phyloP scores from a whole-genome alignment of 2,329 filamentous ascomycete genomes.

The Alternaria triticina region DNA sequence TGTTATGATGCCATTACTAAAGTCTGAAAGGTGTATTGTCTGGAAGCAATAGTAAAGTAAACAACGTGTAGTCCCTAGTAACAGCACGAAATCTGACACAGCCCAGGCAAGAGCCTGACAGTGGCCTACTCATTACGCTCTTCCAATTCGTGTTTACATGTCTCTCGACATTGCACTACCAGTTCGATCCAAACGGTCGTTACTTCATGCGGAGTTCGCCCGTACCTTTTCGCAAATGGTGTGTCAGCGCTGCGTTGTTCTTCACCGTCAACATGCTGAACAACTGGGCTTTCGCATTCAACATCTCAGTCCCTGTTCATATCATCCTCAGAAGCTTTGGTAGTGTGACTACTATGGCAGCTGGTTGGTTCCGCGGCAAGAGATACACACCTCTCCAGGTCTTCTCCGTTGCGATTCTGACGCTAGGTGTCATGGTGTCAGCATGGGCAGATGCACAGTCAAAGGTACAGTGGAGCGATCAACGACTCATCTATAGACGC shows the following conservation, averaged over 20 bases:
- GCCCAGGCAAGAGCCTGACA: constrained; percentile 77
- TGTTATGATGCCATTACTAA: constrained; percentile 10
- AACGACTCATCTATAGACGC: constrained; percentile 1
- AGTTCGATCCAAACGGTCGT: constrained; percentile 62
- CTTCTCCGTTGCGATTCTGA: constrained; percentile 80
- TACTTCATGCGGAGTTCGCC: constrained; percentile 78
- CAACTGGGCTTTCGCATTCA: constrained; percentile 96
- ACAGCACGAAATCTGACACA: constrained; percentile 19
- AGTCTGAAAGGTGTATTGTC: constrained; percentile 77
- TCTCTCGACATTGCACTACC: constrained; percentile 57
- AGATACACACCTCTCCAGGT: constrained; percentile 81
- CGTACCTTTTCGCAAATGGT: constrained; percentile 84
- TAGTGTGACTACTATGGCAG: constrained; percentile 91
- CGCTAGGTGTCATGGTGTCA: constrained; percentile 82
- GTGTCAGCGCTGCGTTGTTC: constrained; percentile 87
- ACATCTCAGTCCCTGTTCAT: constrained; percentile 94
- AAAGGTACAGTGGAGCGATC: constrained; percentile 65
- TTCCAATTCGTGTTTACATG: constrained; percentile 68
- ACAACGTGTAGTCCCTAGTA: constrained; percentile 39
- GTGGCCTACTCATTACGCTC: constrained; percentile 71
- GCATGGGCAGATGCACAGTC: constrained; percentile 87
- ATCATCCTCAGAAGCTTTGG: constrained; percentile 96
- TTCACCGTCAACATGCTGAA: constrained; percentile 95
- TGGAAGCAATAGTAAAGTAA: constrained; percentile 94
- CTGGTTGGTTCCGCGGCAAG: constrained; percentile 88